Base-by-base conservation (phyloP, 768 basidiomycete genomes). In the Pleurotus salmoneostramineus region DNA sequence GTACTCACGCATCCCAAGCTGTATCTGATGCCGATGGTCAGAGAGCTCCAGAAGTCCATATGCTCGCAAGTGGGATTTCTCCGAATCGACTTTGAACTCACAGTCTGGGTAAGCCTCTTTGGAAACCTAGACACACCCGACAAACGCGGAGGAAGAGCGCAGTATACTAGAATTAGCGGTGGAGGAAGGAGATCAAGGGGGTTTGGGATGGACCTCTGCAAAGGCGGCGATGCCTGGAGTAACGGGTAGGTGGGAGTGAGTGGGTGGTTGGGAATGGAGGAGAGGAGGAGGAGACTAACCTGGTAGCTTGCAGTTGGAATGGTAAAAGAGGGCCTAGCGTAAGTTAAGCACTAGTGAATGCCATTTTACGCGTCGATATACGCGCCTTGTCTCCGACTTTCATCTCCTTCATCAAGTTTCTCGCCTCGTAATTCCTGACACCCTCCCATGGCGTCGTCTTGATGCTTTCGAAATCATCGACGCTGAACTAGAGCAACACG, bases 91-190 rank as follows among this genome's bases (percentile, higher is more conserved):
- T 27, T 35, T 31, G 12, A 17, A 71, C 91, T 74, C 71, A 94
- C 93, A 81, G 68, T 98, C 95, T 15, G 94, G 91, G 71, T 96
- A 95, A 5, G 93, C 91, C 68, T 90, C 89, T 69, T 84, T 91
- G 33, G 79, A 79, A 6, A 96, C 86, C 84, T 92, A 58, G 6
- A 15, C 21, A 27, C 21, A 4, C 6, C 44, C 44, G 44, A 45
- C 8, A 17, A 45, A n/a, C 12, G 12, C 44, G 44, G 44, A 17
- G 17, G 6, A 17, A 45, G 44, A 15, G 50, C n/a, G 52, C 27
- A 60, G 61, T 21, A 65, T 50, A 27, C 37, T 2, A 40, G 37
- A n/a, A 40, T 40, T 8, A 40, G n/a, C 37, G 8, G 8, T 40
- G 37, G 44, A 45, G 10, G 14, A 45, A 32, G 34, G 12, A 27